A percentile compares a stretch with the other conserved stretches of the same genome.
Evolutionary conservation across 495 filamentous ascomycete genomes (phyloP).

Genomic region (Neurospora sp.): DNA sequence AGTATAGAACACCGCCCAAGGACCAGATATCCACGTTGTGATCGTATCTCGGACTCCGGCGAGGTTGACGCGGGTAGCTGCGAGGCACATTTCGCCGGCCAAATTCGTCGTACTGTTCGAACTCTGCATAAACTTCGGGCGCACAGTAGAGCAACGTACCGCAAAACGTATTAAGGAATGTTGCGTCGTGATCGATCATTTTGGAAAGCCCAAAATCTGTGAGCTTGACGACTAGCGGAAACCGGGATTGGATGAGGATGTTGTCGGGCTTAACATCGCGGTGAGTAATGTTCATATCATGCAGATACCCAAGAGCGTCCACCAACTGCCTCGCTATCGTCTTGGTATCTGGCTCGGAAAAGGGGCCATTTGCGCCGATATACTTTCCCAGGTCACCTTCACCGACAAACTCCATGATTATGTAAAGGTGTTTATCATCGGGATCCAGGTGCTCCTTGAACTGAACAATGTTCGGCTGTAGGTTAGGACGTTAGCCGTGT

Average conservation of each 20-base stretch:
- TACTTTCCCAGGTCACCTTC: slow-evolving; percentile 74
- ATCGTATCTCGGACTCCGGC: slow-evolving; percentile 53
- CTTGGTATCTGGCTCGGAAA: slow-evolving; percentile 59
- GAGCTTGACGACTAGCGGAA: slow-evolving; percentile 67
- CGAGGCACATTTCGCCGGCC: slow-evolving; percentile 34
- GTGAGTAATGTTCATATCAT: slow-evolving; percentile 79
- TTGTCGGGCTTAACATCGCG: slow-evolving; percentile 98
- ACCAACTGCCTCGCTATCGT: slow-evolving; percentile 68
- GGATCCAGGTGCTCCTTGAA: slow-evolving; percentile 80
- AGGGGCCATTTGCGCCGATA: slow-evolving; percentile 45
- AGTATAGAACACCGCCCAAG: slow-evolving; percentile 81
- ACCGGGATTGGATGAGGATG: slow-evolving; percentile 62
- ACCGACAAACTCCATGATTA: slow-evolving; percentile 88
- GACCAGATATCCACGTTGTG: slow-evolving; percentile 94
- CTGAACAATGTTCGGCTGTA: slow-evolving; percentile 80
- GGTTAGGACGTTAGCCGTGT: slow-evolving; percentile 9
- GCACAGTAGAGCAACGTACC: slow-evolving; percentile 93
- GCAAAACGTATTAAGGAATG: slow-evolving; percentile 91
- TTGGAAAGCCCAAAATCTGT: slow-evolving; percentile 91
- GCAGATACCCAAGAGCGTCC: slow-evolving; percentile 76
- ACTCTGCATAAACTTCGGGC: slow-evolving; percentile 89
- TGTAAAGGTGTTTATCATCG: slow-evolving; percentile 69
- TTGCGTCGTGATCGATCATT: slow-evolving; percentile 67
- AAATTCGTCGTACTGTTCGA: slow-evolving; percentile 44
- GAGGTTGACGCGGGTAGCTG: slow-evolving; percentile 17